Conservation (phyloP, 768 basidiomycete genomes). For the Calvatia gigantea region DNA sequence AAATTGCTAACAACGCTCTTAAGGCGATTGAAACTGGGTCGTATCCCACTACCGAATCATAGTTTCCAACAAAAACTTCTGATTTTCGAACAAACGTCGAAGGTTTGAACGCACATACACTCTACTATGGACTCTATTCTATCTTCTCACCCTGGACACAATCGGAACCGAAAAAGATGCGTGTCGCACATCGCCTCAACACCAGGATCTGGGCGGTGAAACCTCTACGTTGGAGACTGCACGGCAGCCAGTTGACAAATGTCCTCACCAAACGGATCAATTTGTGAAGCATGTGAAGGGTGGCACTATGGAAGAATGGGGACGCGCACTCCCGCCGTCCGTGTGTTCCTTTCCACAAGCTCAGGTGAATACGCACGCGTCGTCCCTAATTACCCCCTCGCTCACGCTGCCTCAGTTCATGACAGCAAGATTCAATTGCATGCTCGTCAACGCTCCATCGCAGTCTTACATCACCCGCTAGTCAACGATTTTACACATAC, state of each 20-base stretch:
- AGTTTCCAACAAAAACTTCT: conserved; percentile 11
- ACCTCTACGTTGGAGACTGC: conserved; percentile 51
- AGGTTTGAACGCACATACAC: conserved; percentile 35
- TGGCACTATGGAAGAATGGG: background rate
- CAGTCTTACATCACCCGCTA: conserved; percentile 49
- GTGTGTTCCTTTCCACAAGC: conserved; percentile 71
- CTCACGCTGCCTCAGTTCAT: background rate
- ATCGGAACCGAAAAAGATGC: background rate
- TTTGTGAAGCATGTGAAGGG: background rate
- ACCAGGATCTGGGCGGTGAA: conserved; percentile 36
- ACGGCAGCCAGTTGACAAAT: conserved; percentile 21
- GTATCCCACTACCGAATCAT: conserved; percentile 20
- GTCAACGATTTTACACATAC: conserved; percentile 52
- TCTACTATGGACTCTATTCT: conserved; percentile 47
- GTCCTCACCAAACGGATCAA: background rate
- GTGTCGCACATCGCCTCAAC: background rate
- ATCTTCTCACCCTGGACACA: conserved; percentile 42
- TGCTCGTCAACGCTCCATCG: conserved; percentile 69
- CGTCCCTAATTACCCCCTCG: background rate
- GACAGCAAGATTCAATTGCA: conserved; percentile 73
- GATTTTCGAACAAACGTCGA: conserved; percentile 25
- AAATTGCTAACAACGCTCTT: conserved; percentile 50
- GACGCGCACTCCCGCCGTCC: conserved; percentile 27
- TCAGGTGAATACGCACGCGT: conserved; percentile 18
- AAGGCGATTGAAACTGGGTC: conserved; percentile 43